Percentiles rank a stretch among this genome's conserved stretches.
phyloP scores from a whole-genome alignment of 306 rosid genomes.

The Astragalus membranaceus region DNA sequence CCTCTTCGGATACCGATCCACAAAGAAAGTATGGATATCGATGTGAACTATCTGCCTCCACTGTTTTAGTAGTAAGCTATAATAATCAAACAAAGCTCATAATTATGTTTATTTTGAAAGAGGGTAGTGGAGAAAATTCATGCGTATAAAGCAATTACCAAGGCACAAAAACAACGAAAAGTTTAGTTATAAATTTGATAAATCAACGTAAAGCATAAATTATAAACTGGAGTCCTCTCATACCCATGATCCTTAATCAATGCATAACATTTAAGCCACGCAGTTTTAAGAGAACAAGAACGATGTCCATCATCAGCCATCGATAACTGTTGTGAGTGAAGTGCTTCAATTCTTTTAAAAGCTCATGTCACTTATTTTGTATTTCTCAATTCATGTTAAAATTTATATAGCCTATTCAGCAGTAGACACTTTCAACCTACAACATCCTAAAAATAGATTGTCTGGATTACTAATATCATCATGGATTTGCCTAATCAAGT shows the following conservation, averaged over 20 bases:
- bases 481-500: background rate
- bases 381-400: background rate
- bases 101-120: background rate
- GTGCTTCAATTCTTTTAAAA: background rate
- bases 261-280: background rate
- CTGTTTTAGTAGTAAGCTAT: constrained; percentile 65
- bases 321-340: background rate
- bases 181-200: too few species aligned
- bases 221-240: background rate
- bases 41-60: constrained; percentile 42
- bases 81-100: constrained; percentile 20
- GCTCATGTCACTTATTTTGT: background rate
- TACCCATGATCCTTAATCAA: background rate
- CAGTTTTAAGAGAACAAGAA: background rate
- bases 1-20: constrained; percentile 59
- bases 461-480: background rate
- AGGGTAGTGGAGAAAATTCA: background rate
- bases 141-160: background rate
- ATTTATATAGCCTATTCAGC: background rate
- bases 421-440: too few species aligned
- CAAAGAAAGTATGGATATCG: constrained; percentile 60
- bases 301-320: background rate
- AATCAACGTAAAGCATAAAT: background rate
- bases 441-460: background rate
- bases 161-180: background rate